Conservation (phyloP, 2,329 filamentous ascomycete genomes). For the Claviceps spartinae region DNA sequence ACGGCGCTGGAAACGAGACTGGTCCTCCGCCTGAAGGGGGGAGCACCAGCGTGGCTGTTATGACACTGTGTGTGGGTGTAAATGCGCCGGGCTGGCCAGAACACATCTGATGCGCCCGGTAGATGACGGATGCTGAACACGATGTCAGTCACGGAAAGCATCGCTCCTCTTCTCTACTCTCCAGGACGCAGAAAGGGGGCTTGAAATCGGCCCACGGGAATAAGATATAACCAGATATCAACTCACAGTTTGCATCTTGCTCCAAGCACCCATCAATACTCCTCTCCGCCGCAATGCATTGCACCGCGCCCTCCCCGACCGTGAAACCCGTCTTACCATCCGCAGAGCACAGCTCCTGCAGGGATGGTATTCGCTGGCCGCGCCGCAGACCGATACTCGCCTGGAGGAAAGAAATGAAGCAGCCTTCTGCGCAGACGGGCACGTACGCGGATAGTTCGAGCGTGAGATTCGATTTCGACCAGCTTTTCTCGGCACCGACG, state of each 20-base stretch:
- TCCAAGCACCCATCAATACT: conserved; percentile 37
- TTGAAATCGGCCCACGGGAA: no score
- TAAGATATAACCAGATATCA: no score
- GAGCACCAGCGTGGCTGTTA: conserved; percentile 41
- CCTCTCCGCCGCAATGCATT: conserved; percentile 47
- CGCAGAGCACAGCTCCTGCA: conserved; percentile 51
- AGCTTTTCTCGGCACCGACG: conserved; percentile 10
- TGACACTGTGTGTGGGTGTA: conserved; percentile 42
- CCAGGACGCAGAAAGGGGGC: no score
- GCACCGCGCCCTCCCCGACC: conserved; percentile 55
- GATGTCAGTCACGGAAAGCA: neutral
- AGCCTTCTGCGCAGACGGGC: conserved; percentile 46
- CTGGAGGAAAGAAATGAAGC: conserved; percentile 49
- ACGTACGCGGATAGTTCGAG: conserved; percentile 29
- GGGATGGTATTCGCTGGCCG: conserved; percentile 36
- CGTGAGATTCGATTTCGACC: conserved; percentile 14
- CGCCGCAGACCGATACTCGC: conserved; percentile 38
- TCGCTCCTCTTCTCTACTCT: no score
- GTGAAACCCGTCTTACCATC: conserved; percentile 50
- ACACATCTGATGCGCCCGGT: conserved; percentile 47
- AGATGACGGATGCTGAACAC: conserved; percentile 26
- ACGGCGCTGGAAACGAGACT: conserved; percentile 15
- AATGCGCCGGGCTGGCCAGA: conserved; percentile 32
- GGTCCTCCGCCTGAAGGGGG: conserved; percentile 15
- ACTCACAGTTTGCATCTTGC: conserved; percentile 24